Conservation (phyloP, 2,329 filamentous ascomycete genomes). For the Apiospora malaysiana region DNA sequence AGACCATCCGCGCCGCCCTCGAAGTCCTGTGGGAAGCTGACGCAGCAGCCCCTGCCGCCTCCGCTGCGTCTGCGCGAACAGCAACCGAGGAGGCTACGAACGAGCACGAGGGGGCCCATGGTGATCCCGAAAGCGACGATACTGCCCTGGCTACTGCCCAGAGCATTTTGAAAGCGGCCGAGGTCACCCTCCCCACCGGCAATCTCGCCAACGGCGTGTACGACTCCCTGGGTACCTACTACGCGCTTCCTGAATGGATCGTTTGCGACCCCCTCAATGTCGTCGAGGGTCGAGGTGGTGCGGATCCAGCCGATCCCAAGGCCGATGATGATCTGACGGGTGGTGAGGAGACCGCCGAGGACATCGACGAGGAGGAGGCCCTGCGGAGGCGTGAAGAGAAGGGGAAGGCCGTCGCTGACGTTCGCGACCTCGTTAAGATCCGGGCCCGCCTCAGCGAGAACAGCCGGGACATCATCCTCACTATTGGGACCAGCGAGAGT, state of each 20-base stretch:
- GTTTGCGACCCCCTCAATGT: conserved; percentile 71
- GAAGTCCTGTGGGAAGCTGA: conserved; percentile 69
- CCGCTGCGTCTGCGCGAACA: conserved; percentile 21
- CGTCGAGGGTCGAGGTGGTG: conserved; percentile 33
- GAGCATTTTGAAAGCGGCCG: conserved; percentile 78
- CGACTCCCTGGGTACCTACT: conserved; percentile 73
- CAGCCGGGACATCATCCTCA: conserved; percentile 66
- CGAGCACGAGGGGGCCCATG: conserved; percentile 44
- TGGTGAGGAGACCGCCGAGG: conserved; percentile 8
- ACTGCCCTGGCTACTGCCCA: conserved; percentile 72
- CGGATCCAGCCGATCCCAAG: conserved; percentile 27
- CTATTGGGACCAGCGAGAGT: conserved; percentile 64
- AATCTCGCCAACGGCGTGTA: conserved; percentile 75
- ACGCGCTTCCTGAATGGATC: conserved; percentile 71
- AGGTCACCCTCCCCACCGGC: conserved; percentile 75
- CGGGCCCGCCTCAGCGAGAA: conserved; percentile 70
- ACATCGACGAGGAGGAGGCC: conserved; percentile 43
- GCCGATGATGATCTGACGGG: conserved; percentile 28
- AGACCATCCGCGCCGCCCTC: conserved; percentile 70
- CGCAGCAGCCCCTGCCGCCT: conserved; percentile 22
- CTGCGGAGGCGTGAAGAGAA: conserved; percentile 59
- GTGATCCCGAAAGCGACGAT: conserved; percentile 40
- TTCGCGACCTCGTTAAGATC: conserved; percentile 61
- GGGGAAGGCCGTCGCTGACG: conserved; percentile 61
- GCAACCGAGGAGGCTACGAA: conserved; percentile 27